Evolutionary conservation across 1,139 yeast genomes (phyloP).

Genomic region (Geotrichum phurueaensis): DNA sequence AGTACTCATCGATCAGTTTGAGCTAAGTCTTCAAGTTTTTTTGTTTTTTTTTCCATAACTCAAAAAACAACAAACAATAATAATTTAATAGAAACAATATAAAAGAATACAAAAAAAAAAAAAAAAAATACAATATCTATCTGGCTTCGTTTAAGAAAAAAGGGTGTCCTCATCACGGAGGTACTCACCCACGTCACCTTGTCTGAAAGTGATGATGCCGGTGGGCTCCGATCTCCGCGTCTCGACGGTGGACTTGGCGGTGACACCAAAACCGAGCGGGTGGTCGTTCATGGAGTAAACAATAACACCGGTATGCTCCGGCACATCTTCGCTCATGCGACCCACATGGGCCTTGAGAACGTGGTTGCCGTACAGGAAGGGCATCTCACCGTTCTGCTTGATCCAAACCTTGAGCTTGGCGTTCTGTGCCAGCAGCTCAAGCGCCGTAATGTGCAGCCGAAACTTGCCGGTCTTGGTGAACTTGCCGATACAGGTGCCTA

Average conservation of each 20-base stretch:
- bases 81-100: not conserved
- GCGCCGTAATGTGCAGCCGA: constrained; percentile 87
- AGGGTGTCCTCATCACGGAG: constrained; percentile 96
- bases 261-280: constrained; percentile 93
- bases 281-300: constrained; percentile 87
- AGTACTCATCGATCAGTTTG: not conserved
- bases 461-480: constrained; percentile 97
- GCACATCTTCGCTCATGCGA: constrained; percentile 93
- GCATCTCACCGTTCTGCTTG: constrained; percentile 97
- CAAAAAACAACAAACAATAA: not conserved
- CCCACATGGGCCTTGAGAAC: constrained; percentile 95
- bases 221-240: constrained; percentile 86
- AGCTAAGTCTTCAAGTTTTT: not conserved
- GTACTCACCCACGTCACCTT: constrained; percentile 96
- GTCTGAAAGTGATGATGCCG: constrained; percentile 91
- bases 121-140: not conserved
- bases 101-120: not conserved
- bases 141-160: constrained; percentile 51
- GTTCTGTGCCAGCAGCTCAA: constrained; percentile 72
- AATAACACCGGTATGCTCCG: constrained; percentile 95
- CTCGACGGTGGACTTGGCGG: constrained; percentile 89
- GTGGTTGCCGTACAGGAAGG: constrained; percentile 92
- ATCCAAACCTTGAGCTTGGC: constrained; percentile 96
- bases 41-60: not conserved
- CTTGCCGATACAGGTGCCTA: constrained; percentile 91